These are phyloP conservation scores for Thalia dealbata DNA, from an alignment of 176 grass and related monocot species.

Conservation along the genomic window DNA sequence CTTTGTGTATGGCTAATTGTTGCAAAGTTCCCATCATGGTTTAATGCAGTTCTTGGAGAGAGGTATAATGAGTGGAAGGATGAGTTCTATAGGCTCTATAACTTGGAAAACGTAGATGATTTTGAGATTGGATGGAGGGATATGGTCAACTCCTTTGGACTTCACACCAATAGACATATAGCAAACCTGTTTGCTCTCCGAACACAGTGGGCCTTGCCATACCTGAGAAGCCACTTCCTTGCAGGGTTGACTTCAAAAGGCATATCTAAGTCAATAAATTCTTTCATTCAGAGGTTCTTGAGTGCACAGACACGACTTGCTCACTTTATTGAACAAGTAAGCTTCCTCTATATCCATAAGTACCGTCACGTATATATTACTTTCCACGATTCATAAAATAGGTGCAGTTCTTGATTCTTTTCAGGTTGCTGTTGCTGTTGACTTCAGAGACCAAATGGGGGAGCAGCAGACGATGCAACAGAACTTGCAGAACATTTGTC, in stretches of 20 bases:
- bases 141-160: conserved; percentile 44
- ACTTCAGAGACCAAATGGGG: conserved; percentile 43
- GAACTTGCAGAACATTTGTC: conserved; percentile 29
- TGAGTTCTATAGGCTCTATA: conserved; percentile 47
- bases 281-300: conserved; percentile 53
- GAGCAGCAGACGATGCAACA: conserved; percentile 44
- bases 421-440: conserved; percentile 39
- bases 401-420: background rate
- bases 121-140: conserved; percentile 60
- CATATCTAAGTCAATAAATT: conserved; percentile 40
- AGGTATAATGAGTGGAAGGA: conserved; percentile 42
- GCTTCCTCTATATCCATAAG: background rate
- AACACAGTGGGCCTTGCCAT: conserved; percentile 44
- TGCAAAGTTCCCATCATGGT: conserved; percentile 50
- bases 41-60: conserved; percentile 43
- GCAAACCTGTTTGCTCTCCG: conserved; percentile 34
- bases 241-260: conserved; percentile 30
- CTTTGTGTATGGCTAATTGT: conserved; percentile 43
- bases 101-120: conserved; percentile 37
- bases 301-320: conserved; percentile 36
- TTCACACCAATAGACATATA: conserved; percentile 54
- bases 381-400: background rate
- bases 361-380: background rate
- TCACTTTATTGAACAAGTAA: conserved; percentile 58
- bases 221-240: conserved; percentile 48